phyloP scores from a whole-genome alignment of 805 yeast genomes.

The Clavispora phyllophila region DNA sequence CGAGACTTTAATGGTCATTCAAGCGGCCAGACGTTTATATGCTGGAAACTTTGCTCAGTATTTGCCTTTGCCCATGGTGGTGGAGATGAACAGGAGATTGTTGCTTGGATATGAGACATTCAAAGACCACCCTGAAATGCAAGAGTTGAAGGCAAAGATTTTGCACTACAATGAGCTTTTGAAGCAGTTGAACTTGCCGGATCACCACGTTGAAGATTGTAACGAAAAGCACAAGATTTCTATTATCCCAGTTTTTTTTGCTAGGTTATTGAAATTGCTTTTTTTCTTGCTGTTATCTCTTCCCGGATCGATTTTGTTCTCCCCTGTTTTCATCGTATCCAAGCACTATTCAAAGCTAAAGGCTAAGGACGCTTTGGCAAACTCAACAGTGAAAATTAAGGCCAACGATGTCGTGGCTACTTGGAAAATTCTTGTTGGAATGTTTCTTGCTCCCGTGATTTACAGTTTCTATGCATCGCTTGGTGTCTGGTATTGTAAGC shows the following conservation, averaged over 20 bases:
- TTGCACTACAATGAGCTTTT: conserved; percentile 61
- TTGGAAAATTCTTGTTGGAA: conserved; percentile 88
- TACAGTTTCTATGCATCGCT: conserved; percentile 75
- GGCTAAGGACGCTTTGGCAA: conserved; percentile 74
- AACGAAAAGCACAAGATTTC: conserved; percentile 45
- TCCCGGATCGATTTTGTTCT: conserved; percentile 84
- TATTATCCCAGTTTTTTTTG: conserved; percentile 48
- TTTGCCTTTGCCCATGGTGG: conserved; percentile 75
- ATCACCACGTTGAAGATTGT: conserved; percentile 55
- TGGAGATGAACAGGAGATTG: conserved; percentile 87
- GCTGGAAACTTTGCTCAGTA: conserved; percentile 66
- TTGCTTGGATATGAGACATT: conserved; percentile 75
- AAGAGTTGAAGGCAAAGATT: conserved; percentile 57
- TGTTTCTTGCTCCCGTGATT: conserved; percentile 84
- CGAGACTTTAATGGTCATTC: conserved; percentile 84
- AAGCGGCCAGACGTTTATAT: conserved; percentile 87
- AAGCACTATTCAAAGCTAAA: conserved; percentile 68
- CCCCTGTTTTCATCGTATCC: conserved; percentile 82
- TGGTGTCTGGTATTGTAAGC: conserved; percentile 36
- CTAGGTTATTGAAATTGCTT: conserved; percentile 53
- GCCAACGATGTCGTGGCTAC: conserved; percentile 96
- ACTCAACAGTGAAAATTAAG: conserved; percentile 81
- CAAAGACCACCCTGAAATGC: conserved; percentile 64
- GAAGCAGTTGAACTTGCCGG: conserved; percentile 47
- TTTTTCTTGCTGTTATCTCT: conserved; percentile 60